phyloP scores from a whole-genome alignment of 257 asterid genomes.

The Solanum chilense region DNA sequence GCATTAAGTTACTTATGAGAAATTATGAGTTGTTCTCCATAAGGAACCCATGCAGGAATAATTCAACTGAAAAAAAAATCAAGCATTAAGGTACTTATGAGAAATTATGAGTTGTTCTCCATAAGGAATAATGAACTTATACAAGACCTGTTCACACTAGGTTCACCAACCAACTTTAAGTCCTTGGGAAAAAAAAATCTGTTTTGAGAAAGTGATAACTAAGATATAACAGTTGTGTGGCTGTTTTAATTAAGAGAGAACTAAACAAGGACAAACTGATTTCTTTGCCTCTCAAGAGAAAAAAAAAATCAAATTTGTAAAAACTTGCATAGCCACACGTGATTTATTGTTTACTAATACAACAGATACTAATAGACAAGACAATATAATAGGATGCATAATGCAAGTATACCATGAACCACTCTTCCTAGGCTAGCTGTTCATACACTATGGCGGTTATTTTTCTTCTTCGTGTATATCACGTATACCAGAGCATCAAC shows the following conservation, averaged over 20 bases:
- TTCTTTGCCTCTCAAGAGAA: neutral
- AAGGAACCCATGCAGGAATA: neutral
- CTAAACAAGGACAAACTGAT: neutral
- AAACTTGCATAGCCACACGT: neutral
- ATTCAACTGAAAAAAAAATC: neutral
- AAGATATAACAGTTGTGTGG: neutral
- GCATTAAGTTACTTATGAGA: too few species aligned
- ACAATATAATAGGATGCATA: neutral
- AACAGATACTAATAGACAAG: neutral
- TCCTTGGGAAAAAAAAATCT: neutral
- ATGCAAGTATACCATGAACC: neutral
- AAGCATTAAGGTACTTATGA: neutral
- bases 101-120: neutral
- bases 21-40: too few species aligned
- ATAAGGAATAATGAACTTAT: neutral
- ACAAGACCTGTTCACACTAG: neutral
- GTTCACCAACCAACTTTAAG: neutral
- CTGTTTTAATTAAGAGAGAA: neutral
- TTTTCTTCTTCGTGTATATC: neutral
- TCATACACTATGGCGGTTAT: neutral
- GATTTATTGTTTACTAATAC: neutral
- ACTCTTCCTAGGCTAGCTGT: neutral
- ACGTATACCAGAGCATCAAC: neutral
- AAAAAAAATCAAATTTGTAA: neutral
- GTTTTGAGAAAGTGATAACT: neutral